phyloP scores from a whole-genome alignment of 1,284 basidiomycete species.

The Apiotrichum akiyoshidainum region DNA sequence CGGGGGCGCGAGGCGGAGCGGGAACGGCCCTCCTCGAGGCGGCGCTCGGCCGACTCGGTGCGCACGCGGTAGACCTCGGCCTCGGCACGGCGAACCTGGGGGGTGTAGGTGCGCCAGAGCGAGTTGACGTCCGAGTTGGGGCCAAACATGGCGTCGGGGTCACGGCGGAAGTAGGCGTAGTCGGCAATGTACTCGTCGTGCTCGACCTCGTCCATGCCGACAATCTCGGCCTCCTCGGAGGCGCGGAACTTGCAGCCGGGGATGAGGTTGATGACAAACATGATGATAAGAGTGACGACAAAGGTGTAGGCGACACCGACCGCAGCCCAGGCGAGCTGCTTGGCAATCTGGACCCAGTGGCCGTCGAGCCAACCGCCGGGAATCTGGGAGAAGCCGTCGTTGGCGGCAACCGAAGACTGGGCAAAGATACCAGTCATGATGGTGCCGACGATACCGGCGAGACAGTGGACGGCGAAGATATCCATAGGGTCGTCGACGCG shows the following conservation, averaged over 20 bases:
- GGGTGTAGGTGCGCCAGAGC: slow-evolving; percentile 16
- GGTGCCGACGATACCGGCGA: slow-evolving; percentile 83
- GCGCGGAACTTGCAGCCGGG: slow-evolving; percentile 73
- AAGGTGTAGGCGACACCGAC: slow-evolving; percentile 62
- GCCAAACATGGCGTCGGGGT: slow-evolving; percentile 40
- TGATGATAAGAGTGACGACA: slow-evolving; percentile 55
- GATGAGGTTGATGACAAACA: slow-evolving; percentile 64
- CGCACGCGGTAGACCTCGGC: slow-evolving; percentile 10
- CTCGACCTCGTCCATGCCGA: slow-evolving; percentile 71
- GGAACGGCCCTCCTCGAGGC: neutral
- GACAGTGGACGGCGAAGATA: slow-evolving; percentile 84
- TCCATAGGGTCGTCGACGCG: slow-evolving; percentile 56
- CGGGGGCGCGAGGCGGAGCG: slow-evolving; percentile 1
- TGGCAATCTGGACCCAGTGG: slow-evolving; percentile 72
- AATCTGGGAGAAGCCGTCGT: slow-evolving; percentile 58
- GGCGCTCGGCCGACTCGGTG: slow-evolving; percentile 7
- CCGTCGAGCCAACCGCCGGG: slow-evolving; percentile 68
- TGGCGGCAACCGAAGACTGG: slow-evolving; percentile 70
- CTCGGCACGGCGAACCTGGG: slow-evolving; percentile 7
- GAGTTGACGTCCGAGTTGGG: slow-evolving; percentile 11
- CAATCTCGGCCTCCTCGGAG: slow-evolving; percentile 70
- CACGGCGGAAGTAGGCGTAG: slow-evolving; percentile 50
- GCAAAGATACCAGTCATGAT: slow-evolving; percentile 65
- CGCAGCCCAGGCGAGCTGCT: slow-evolving; percentile 77
- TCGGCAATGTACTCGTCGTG: slow-evolving; percentile 52